Conservation (phyloP, 192 early-diverging fungal genomes). For the Phycomyces blakesleeanus region DNA sequence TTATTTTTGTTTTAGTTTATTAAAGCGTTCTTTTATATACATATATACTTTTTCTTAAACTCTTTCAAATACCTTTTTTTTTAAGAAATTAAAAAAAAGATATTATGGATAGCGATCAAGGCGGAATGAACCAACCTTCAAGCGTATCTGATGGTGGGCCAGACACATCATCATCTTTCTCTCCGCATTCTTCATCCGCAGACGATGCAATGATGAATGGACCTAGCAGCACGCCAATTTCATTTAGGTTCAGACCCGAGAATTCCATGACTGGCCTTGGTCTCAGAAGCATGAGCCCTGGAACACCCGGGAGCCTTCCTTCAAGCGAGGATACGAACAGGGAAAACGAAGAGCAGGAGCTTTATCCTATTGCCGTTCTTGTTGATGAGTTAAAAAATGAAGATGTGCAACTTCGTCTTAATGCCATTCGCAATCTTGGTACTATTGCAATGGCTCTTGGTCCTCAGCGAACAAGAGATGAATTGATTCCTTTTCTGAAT, state of each 20-base stretch:
- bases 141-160: too few species aligned
- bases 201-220: background rate
- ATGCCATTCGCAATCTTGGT: constrained; percentile 76
- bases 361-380: constrained; percentile 89
- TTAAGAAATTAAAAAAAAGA: too few species aligned
- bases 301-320: background rate
- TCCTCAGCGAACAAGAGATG: constrained; percentile 88
- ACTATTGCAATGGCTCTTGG: constrained; percentile 95
- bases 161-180: background rate
- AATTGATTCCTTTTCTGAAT: constrained; percentile 97
- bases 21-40: too few species aligned
- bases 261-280: background rate
- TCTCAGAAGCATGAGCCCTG: background rate
- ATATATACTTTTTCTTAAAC: too few species aligned
- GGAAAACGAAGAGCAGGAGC: constrained; percentile 25
- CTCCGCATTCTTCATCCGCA: background rate
- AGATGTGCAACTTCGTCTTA: constrained; percentile 79
- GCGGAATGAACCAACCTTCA: too few species aligned
- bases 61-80: too few species aligned
- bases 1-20: too few species aligned
- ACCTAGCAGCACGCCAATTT: background rate
- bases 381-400: constrained; percentile 94
- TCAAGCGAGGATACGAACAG: background rate
- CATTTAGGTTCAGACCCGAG: background rate
- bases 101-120: too few species aligned